Evolutionary conservation across 306 rosid species (phyloP).

Genomic region (Medicago ruthenica): DNA sequence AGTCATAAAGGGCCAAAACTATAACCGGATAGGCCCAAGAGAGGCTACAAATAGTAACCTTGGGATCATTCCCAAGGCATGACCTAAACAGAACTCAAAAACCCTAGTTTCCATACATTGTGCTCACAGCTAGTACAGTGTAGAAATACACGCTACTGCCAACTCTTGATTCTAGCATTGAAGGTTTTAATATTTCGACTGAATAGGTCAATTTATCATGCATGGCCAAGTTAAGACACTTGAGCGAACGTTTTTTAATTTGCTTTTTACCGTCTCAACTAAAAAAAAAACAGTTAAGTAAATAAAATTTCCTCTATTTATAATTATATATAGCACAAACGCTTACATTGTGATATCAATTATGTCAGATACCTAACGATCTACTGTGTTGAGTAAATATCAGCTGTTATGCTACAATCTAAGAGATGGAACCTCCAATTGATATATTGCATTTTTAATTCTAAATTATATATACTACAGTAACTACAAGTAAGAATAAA

Average conservation of each 20-base stretch:
- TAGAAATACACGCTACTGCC: not conserved
- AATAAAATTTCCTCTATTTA: not conserved
- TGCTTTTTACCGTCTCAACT: not conserved
- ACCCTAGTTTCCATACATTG: too few relatives aligned
- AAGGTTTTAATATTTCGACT: not conserved
- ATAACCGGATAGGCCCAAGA: too few relatives aligned
- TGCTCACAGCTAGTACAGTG: too few relatives aligned
- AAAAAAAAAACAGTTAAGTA: not conserved
- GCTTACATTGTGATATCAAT: not conserved
- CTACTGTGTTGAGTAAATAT: not conserved
- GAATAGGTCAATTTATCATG: not conserved
- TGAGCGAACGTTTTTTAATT: not conserved
- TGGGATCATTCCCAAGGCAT: too few relatives aligned
- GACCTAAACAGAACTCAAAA: too few relatives aligned
- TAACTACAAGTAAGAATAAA: conserved; percentile 31
- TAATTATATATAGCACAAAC: not conserved
- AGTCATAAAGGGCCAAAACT: too few relatives aligned
- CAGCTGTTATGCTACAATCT: conserved; percentile 10
- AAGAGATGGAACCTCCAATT: conserved; percentile 14
- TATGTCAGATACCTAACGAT: not conserved
- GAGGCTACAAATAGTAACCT: too few relatives aligned
- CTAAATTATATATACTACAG: conserved; percentile 2
- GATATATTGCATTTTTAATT: not conserved
- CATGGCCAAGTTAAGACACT: not conserved
- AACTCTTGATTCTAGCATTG: not conserved